phyloP scores from a whole-genome alignment of 2,329 filamentous ascomycete genomes.

The Didymella arachidicola region DNA sequence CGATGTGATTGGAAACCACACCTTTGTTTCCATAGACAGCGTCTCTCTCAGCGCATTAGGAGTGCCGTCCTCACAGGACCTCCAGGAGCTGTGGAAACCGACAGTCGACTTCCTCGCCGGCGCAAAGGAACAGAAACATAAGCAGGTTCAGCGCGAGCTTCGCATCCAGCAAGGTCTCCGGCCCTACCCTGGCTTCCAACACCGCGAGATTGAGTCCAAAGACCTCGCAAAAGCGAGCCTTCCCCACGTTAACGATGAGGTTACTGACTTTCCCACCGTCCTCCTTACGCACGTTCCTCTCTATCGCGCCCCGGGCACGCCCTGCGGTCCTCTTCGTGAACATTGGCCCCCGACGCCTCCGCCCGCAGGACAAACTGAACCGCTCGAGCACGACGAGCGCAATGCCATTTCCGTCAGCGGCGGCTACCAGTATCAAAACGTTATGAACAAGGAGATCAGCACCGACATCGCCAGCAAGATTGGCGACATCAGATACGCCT shows the following conservation, averaged over 20 bases:
- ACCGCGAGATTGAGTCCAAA: slow-evolving; percentile 67
- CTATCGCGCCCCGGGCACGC: slow-evolving; percentile 80
- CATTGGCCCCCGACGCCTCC: slow-evolving; percentile 76
- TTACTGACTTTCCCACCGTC: slow-evolving; percentile 80
- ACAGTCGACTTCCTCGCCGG: slow-evolving; percentile 77
- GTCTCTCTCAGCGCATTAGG: slow-evolving; percentile 83
- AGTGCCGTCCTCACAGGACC: slow-evolving; percentile 59
- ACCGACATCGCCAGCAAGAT: slow-evolving; percentile 77
- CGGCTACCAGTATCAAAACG: slow-evolving; percentile 98
- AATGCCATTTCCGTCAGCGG: slow-evolving; percentile 79
- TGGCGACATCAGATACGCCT: slow-evolving; percentile 83
- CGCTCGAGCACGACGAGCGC: slow-evolving; percentile 68
- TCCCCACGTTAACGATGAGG: slow-evolving; percentile 50
- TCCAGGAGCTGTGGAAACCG: slow-evolving; percentile 74
- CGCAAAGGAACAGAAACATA: slow-evolving; percentile 70
- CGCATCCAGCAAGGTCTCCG: slow-evolving; percentile 68
- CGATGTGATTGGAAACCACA: slow-evolving; percentile 93
- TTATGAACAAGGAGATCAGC: slow-evolving; percentile 79
- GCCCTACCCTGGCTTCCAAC: slow-evolving; percentile 63
- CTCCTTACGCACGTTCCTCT: slow-evolving; percentile 91
- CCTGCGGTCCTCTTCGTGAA: slow-evolving; percentile 87
- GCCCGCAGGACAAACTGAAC: slow-evolving; percentile 63
- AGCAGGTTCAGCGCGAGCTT: slow-evolving; percentile 73
- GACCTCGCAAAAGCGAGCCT: slow-evolving; percentile 46
- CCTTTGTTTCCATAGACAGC: slow-evolving; percentile 88